Base-by-base conservation (phyloP, 352 stramenopile species). In the Phytophthora quininea region DNA sequence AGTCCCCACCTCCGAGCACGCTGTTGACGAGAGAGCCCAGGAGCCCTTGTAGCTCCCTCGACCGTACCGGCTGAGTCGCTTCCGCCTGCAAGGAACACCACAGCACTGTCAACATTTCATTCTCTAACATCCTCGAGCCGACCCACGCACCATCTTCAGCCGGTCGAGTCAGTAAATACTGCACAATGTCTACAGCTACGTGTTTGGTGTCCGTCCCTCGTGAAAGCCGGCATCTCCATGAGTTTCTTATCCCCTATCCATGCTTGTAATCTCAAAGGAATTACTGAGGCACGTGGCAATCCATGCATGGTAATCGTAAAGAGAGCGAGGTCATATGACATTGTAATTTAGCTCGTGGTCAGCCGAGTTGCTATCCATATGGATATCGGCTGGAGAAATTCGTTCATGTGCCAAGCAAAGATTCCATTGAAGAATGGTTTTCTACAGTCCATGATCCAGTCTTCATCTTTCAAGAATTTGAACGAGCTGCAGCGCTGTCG, bases 401-500 rank as follows among this genome's bases (percentile, higher is more conserved):
- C 19, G 19, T 24, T 24, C 19, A 24, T 58, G 40, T 31, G 45
- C 32, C 33, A 54, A 53, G n/a, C 27, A 38, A 31, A 3, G 19
- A 47, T 5, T 58, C 19, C 19, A 24, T 24, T 24, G 19, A 24
- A 24, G 19, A 24, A 24, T 24, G 19, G 19, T 24, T 24, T 24
- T 24, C 19, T 24, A 24, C 19, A 24, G 19, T 24, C 19, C 19
- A 24, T 24, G 19, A 24, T 24, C 19, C 19, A 24, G 35, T 40
- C 35, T 40, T 6, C 35, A 40, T 40, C 69, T 71, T 55, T 83
- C 58, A 7, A 87, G 56, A 8, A 87, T 60, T 59, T 80, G 62
- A n/a, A 85, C 74, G 38, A 87, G 63, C 50, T 80, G 59, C 31
- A 69, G 62, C 0, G 71, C 76, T 3, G 71, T 71, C 7, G 77